Base-by-base conservation (phyloP, 148 eudicot species). In the Heliamphora exappendiculata region DNA sequence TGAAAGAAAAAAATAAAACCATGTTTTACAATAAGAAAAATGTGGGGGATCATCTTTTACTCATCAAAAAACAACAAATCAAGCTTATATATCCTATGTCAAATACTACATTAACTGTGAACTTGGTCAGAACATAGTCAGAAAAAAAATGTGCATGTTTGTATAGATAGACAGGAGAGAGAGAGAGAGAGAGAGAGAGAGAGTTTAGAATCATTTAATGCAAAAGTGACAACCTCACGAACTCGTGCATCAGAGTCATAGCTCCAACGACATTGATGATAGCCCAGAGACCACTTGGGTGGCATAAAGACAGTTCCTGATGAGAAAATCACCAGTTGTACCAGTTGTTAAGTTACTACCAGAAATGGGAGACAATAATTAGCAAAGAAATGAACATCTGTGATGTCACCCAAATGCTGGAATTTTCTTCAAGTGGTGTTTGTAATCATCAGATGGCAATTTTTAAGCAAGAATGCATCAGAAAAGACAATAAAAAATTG, bases 221-320 rank as follows among this genome's bases (percentile, higher is more conserved):
- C 29, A 0, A 42, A 75, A 50, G 33, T 36, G 81, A 81, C 36
- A 80, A 95, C 99, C 97, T 95, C 97, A 65, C 88, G 96, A 84
- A 93, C 98, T 85, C 93, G 86, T 66, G 86, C 84, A 82, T 88
- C 94, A 81, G 97, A 80, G 50, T 45, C 70, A 82, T 95, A 95
- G 88, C 99, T 95, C 99, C 99, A 95, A 17, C 97, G 97, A 73
- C 96, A 95, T 80, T 95, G 99, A 47, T 95, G 99, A 82, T 95
- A 95, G 3, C 99, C 97, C 41, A 95, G 83, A 34, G 99, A 85
- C 99, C 99, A 95, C 86, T 95, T 95, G 62, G 99, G 99, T 1
- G 99, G 99, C 99, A 95, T 95, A 83, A 89, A 93, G 12, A 88
- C 87, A 84, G 96, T 91, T 60, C 99, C 99, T 95, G 74, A 19